Conservation (phyloP, 495 filamentous ascomycete genomes). For the Lepraria neglecta region DNA sequence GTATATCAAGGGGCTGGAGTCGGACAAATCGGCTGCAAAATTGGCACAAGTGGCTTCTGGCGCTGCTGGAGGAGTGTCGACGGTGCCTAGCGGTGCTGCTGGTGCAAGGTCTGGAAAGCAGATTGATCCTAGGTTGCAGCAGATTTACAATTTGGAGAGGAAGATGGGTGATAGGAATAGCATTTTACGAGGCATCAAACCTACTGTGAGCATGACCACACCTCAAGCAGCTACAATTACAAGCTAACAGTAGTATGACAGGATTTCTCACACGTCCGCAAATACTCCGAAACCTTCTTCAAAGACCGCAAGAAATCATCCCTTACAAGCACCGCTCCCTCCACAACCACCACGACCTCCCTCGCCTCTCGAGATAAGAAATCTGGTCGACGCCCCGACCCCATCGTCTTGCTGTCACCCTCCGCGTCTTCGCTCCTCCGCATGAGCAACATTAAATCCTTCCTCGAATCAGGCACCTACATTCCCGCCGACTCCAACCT, state of each 20-base stretch:
- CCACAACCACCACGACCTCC: conserved; percentile 35
- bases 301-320: conserved; percentile 38
- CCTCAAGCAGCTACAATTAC: too few species aligned
- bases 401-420: conserved; percentile 97
- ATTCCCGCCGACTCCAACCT: conserved; percentile 65
- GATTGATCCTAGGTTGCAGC: conserved; percentile 71
- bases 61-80: conserved; percentile 37
- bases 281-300: conserved; percentile 74
- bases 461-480: conserved; percentile 82
- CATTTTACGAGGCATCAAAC: conserved; percentile 79
- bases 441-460: conserved; percentile 93
- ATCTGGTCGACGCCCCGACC: conserved; percentile 63
- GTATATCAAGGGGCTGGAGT: conserved; percentile 77
- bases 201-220: conserved; percentile 54
- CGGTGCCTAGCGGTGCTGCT: conserved; percentile 42
- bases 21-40: conserved; percentile 44
- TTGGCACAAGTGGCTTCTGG: conserved; percentile 40
- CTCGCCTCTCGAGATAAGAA: conserved; percentile 44
- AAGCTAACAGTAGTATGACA: conserved; percentile 36
- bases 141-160: conserved; percentile 86
- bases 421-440: conserved; percentile 95
- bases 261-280: conserved; percentile 95
- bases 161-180: conserved; percentile 90
- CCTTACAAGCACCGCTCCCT: conserved; percentile 33
- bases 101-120: conserved; percentile 52